Conservation (phyloP, 495 filamentous ascomycete genomes). For the Xylaria cubensis region DNA sequence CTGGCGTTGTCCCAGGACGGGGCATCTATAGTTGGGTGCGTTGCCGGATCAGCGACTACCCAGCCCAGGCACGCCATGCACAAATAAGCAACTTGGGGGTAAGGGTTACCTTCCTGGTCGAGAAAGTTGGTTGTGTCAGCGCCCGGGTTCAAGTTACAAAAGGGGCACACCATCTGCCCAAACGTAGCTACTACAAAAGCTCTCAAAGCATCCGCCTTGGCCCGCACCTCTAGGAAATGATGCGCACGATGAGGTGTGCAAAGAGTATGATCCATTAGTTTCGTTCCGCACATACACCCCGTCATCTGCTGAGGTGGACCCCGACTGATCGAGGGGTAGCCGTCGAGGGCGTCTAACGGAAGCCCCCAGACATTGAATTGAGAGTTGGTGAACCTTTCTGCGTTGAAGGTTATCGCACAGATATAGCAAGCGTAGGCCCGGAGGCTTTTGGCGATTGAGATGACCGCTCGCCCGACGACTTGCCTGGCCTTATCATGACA, state of each 20-base stretch:
- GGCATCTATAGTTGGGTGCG: background rate
- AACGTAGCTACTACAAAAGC: background rate
- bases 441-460: background rate
- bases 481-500: background rate
- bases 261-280: constrained; percentile 20
- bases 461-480: background rate
- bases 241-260: constrained; percentile 31
- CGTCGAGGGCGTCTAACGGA: background rate
- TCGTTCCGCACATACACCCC: constrained; percentile 29
- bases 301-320: constrained; percentile 1
- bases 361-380: constrained; percentile 14
- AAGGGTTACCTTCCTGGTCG: constrained; percentile 22
- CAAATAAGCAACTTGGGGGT: background rate
- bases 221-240: constrained; percentile 4
- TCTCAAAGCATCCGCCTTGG: background rate
- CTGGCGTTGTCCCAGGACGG: too few relatives aligned
- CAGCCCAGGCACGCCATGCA: constrained; percentile 28
- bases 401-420: background rate
- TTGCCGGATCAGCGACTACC: background rate
- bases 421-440: constrained; percentile 20
- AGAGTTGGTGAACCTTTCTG: background rate
- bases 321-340: background rate
- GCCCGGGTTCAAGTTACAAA: constrained; percentile 8
- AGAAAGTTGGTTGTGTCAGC: constrained; percentile 21
- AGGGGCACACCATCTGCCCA: constrained; percentile 19